Conservation (phyloP, 257 asterid genomes). For the Solanum chilense region DNA sequence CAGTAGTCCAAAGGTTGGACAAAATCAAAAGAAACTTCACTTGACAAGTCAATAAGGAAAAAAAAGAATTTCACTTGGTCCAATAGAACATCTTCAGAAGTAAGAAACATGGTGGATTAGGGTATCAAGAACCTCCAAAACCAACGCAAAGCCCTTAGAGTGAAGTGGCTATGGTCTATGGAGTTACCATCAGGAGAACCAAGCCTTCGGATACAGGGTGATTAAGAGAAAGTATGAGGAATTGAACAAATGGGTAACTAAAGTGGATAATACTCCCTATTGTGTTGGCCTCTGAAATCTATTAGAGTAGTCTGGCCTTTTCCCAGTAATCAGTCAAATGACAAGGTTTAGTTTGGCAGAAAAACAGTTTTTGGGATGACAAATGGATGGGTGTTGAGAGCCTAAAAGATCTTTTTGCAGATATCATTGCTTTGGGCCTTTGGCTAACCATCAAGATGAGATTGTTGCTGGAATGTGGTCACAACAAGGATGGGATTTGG, state of each 20-base stretch:
- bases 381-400: background rate
- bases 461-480: background rate
- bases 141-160: background rate
- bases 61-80: background rate
- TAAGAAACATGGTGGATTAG: background rate
- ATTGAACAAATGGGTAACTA: background rate
- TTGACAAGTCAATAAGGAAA: background rate
- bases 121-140: background rate
- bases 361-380: background rate
- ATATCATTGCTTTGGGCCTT: background rate
- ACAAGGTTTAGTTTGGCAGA: background rate
- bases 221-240: background rate
- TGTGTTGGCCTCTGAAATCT: background rate
- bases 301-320: background rate
- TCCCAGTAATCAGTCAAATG: background rate
- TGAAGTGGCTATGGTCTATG: background rate
- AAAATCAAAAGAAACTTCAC: background rate
- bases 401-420: background rate
- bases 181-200: background rate
- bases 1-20: background rate
- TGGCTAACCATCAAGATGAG: background rate
- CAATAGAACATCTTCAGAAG: background rate
- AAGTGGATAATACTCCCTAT: background rate
- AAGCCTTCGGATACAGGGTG: background rate
- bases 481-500: background rate